Conservation (phyloP, 345 rosid genomes). For the Camelina laxa region DNA sequence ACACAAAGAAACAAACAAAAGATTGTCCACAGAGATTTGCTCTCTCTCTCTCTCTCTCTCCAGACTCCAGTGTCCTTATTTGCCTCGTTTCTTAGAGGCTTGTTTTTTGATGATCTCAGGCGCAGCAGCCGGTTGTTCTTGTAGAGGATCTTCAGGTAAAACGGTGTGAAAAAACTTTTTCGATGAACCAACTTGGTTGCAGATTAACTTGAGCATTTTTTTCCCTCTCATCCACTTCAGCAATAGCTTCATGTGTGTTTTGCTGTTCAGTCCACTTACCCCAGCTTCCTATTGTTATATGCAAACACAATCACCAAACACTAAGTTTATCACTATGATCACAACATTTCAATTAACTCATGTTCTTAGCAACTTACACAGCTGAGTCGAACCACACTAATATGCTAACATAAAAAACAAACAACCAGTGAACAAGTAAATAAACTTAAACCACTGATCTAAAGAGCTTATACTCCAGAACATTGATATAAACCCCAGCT, state of each 20-base stretch:
- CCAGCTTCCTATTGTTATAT: conserved; percentile 64
- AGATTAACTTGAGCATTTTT: conserved; percentile 78
- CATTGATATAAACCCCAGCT: neutral
- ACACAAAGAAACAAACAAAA: neutral
- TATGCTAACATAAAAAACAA: neutral
- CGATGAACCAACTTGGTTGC: conserved; percentile 77
- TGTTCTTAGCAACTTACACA: neutral
- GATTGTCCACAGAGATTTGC: conserved; percentile 11
- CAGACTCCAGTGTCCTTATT: conserved; percentile 8
- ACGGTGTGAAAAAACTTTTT: conserved; percentile 78
- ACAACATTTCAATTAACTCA: neutral
- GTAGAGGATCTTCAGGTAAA: conserved; percentile 71
- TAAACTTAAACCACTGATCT: neutral
- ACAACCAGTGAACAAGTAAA: neutral
- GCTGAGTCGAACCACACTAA: neutral
- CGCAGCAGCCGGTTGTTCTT: conserved; percentile 41
- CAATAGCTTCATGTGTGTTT: conserved; percentile 93
- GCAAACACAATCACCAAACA: conserved; percentile 7
- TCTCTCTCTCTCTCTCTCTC: neutral
- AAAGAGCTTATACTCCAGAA: neutral
- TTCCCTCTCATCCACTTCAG: conserved; percentile 98
- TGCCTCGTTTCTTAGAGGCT: conserved; percentile 28
- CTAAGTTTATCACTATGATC: neutral
- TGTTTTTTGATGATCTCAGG: conserved; percentile 23
- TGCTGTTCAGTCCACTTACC: conserved; percentile 71